Base-by-base conservation (phyloP, 1,139 yeast species). In the Geotrichum siamense region DNA sequence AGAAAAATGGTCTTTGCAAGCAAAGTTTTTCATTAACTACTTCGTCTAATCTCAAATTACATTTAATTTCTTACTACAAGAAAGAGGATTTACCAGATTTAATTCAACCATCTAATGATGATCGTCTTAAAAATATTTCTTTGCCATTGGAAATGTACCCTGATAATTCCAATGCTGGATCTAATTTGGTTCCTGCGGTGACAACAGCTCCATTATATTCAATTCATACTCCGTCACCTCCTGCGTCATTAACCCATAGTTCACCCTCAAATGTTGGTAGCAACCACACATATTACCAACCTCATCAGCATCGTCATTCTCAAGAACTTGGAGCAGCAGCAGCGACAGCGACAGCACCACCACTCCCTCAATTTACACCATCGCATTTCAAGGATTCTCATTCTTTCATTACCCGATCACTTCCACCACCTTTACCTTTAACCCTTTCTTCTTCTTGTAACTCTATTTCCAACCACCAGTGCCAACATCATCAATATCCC, bases 1-100 rank as follows among this genome's bases (percentile, higher is more conserved):
- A 72, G 50, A 54, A 59, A 2, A 63, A 69, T 48, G 83, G 84
- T 0, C 61, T 79, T 9, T 63, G 74, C 49, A 79, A 79, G 55
- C 82, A 78, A 55, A 72, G 78, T 38, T 76, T 78, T 51, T 72
- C 78, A 3, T 60, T 77, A 29, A 66, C 72, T 4, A 70, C 78
- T 2, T 66, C 69, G 31, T 71, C 68, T 36, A 69, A 71, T 33
- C 72, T 72, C 44, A 76, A 75, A 51, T 60, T 74, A 19, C 84
- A 79, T 53, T 59, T 79, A 41, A 76, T 79, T 25, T 69, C 78
- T 27, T 79, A 79, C 53, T 67, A 69, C 46, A 59, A 65, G 2
- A 60, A 65, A 35, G 62, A 55, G 41, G 66, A 59, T 43, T 59
- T 62, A 17, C 49, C 55, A 21, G 55, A 54, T 27, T 53, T 65